These are phyloP conservation scores for Erigeron canadensis DNA, from an alignment of 129 eudicot genomes.

Conservation along the genomic window DNA sequence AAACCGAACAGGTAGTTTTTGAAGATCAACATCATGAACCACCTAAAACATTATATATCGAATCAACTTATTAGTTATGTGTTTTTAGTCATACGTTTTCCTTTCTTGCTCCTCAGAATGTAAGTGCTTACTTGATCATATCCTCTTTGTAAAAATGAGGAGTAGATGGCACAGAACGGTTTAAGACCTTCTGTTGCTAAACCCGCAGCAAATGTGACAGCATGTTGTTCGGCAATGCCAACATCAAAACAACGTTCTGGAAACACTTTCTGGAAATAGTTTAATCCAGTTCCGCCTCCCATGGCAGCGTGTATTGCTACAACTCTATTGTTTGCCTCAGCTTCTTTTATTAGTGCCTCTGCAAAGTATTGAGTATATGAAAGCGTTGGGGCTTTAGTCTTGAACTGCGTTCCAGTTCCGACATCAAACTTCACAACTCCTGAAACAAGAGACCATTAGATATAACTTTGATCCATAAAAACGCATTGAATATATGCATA, in stretches of 20 bases:
- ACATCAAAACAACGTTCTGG: conserved; percentile 88
- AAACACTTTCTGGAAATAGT: conserved; percentile 66
- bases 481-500: too few species aligned
- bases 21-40: conserved; percentile 89
- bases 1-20: conserved; percentile 77
- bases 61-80: background rate
- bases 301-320: conserved; percentile 91
- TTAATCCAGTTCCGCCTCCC: conserved; percentile 97
- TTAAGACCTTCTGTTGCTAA: conserved; percentile 82
- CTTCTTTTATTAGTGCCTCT: conserved; percentile 72
- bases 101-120: background rate
- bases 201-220: conserved; percentile 92
- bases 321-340: conserved; percentile 60
- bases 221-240: conserved; percentile 90
- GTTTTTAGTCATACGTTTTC: background rate
- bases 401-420: conserved; percentile 65
- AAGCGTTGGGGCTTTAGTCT: conserved; percentile 60
- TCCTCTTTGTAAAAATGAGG: conserved; percentile 78
- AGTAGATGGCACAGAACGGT: conserved; percentile 88
- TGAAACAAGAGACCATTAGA: conserved; percentile 23
- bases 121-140: conserved; percentile 66
- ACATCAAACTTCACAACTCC: conserved; percentile 88
- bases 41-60: conserved; percentile 42
- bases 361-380: conserved; percentile 84
- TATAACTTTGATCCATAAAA: background rate